Conservation (phyloP, 1,284 basidiomycete species). For the Entoloma clypeatum region DNA sequence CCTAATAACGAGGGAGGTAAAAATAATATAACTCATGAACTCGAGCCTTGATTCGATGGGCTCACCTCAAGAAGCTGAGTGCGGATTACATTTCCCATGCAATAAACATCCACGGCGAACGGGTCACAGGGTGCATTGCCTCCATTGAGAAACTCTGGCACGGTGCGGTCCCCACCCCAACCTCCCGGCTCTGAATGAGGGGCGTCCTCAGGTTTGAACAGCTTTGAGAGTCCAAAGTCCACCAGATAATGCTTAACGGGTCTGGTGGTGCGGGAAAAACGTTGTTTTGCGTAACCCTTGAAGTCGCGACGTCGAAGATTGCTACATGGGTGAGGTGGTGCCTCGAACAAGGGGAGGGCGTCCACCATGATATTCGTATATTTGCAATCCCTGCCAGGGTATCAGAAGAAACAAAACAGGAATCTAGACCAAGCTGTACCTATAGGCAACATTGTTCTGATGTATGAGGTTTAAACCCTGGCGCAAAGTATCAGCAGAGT, state of each 20-base stretch:
- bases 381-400: slow-evolving; percentile 36
- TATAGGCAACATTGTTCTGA: slow-evolving; percentile 33
- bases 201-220: slow-evolving; percentile 21
- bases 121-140: slow-evolving; percentile 27
- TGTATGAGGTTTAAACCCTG: slow-evolving; percentile 41
- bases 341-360: slow-evolving; percentile 22
- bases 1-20: not conserved
- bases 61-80: slow-evolving; percentile 27
- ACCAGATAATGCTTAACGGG: slow-evolving; percentile 32
- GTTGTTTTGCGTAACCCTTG: slow-evolving; percentile 17
- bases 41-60: not conserved
- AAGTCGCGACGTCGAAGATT: slow-evolving; percentile 18
- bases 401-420: not conserved
- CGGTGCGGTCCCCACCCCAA: slow-evolving; percentile 11
- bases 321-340: slow-evolving; percentile 24
- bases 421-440: slow-evolving; percentile 21
- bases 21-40: no score
- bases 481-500: not conserved
- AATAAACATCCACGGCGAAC: slow-evolving; percentile 36
- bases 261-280: slow-evolving; percentile 24
- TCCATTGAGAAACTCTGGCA: slow-evolving; percentile 15
- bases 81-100: slow-evolving; percentile 31
- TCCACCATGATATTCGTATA: slow-evolving; percentile 37
- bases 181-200: slow-evolving; percentile 17
- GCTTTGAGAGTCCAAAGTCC: slow-evolving; percentile 30